Evolutionary conservation across 352 stramenopile species (phyloP), one percentile per base, ranked within the genome.

Genomic region (Phytophthora foliorum): DNA sequence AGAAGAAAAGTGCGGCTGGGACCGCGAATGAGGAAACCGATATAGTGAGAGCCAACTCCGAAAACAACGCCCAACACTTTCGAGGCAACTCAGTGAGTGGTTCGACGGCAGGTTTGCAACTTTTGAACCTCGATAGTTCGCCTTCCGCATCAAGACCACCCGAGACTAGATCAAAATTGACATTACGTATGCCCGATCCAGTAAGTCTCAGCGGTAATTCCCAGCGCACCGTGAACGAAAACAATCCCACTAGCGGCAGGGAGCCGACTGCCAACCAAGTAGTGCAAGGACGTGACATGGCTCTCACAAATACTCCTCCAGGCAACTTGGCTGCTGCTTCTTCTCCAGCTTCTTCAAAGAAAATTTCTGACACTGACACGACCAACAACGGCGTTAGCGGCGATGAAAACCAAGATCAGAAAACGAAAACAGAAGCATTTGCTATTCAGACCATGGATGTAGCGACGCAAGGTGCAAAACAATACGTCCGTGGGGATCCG

Each of bases 401-500:
- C 22, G 22, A 45, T 9, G 24, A 44, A 19, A 16, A 46, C 13
- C n/a, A 57, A 31, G 22, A 5, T n/a, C 41, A 44, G 21, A 38
- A 41, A 17, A 57, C 16, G 7, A 70, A 53, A 17, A 27, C 55
- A 1, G 52, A 68, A 6, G 13, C 49, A 0, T 24, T 78, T 27
- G 59, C 68, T 13, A 25, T 72, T 22, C 19, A 34, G 2, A 60
- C 52, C 1, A 56, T 66, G 16, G 51, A 70, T 24, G 21, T 57
- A 52, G 63, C 50, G 10, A 39, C 42, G 16, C 9, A 62, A 27
- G 41, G 63, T 5, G 63, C 46, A 2, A 27, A 69, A 24, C 45
- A 69, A 17, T 83, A 81, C 50, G 54, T 81, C 16, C 72, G 72
- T 22, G 69, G 75, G 4, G 64, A 81, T 36, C 62, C 60, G 10